Evolutionary conservation across 352 stramenopile species (phyloP), one percentile per base, ranked within the genome.

Genomic region (Phytopythium montanum): DNA sequence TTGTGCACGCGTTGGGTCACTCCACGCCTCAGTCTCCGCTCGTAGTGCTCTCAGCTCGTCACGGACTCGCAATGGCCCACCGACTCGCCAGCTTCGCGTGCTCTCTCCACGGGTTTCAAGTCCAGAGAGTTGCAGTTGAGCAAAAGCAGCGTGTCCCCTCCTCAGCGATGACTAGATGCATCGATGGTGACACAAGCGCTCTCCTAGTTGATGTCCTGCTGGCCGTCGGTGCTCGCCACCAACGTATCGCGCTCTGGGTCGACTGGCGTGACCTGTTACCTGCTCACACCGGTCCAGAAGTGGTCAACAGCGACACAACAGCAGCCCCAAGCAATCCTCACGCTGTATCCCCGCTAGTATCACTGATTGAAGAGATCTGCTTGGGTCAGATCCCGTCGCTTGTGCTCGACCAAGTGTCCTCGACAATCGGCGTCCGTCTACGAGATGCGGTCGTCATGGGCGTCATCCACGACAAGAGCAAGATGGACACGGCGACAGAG

Each of bases 231-330:
- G 64, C 79, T 2, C 62, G 67, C 31, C 71, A 77, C 52, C 61
- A 83, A 46, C 71, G 69, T 12, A 62, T 72, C 1, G 69, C 72
- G 7, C 50, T 83, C 4, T 83, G 63, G 69, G 44, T 81, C 39
- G 62, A 54, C 29, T 51, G 61, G 33, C 14, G 5, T 7, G 45
- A 52, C 8, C 9, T 52, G 9, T 34, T 25, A 19, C 5, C 25
- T 14, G 13, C 26, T 0, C 25, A 36, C 25, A 23, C 3, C 4
- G 45, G 21, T 21, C 14, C 5, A 19, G 5, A 21, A 9, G 12
- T 16, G 25, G 2, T 14, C 25, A 21, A 23, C 3, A 26, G 39
- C 9, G 8, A 29, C 31, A 33, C 12, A 38, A 14, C n/a, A 54
- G 26, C 3, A 52, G 31, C 16, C 18, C 7, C 16, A 45, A n/a